Evolutionary conservation across 1,284 basidiomycete species (phyloP), one percentile per base, ranked within the genome.

Genomic region (Ustilago shanxiensis): DNA sequence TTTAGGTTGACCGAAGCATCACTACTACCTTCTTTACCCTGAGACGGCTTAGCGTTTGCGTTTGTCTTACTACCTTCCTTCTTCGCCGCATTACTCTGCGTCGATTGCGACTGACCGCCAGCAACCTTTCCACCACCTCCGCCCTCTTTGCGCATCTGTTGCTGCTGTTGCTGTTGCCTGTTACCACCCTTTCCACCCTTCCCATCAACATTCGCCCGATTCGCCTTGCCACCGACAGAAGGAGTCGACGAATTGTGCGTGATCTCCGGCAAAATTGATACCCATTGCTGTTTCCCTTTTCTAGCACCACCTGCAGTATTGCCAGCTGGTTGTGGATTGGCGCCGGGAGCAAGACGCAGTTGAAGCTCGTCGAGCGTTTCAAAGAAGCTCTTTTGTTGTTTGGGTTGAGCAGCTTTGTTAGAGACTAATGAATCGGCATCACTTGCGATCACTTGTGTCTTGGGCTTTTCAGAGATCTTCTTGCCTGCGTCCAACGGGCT

Each of bases 271-370:
- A 81, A 20, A 54, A 81, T 79, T 10, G 75, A 51, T 35, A 81
- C 77, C 79, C 79, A 81, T n/a, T 79, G 66, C 58, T 76, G 68
- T 56, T 78, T 78, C 1, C 76, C 78, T 44, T 79, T 79, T 28
- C 58, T 62, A 10, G 51, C 62, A n/a, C 56, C 62, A 22, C 53
- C 66, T 4, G 60, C 68, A 33, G 37, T 54, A 2, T 45, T 39
- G 18, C 47, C 52, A 7, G 58, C 5, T 11, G 50, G 51, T 35
- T 71, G 60, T 10, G 49, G 28, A 47, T 50, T 55, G 31, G 58
- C 45, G 33, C 66, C 67, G 18, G 72, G 72, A 1, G 72, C 68
- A 1, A 76, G 60, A 20, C 60, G 16, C 14, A 76, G 49, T 33
- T 81, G 77, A 47, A 81, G 61, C 63, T 71, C 66, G 29, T 72